Evolutionary conservation across 805 yeast genomes (phyloP), one percentile per base, ranked within the genome.

Genomic region (Candida railenensis): DNA sequence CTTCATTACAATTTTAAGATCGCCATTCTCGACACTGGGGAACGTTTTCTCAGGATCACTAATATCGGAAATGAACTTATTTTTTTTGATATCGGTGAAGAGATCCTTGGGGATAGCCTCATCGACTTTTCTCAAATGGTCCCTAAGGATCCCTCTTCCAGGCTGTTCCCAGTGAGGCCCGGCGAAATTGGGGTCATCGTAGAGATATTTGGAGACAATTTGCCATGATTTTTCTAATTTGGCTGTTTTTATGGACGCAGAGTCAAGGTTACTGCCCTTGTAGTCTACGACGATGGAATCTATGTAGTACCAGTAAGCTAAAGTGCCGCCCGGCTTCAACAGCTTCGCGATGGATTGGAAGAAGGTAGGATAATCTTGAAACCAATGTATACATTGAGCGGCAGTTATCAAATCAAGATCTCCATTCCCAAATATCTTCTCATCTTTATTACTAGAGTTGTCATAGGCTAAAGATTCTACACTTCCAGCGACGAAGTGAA

Each of bases 131-230:
- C 51, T 56, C 50, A 77, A 72, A 47, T 73, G 57, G 4, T 66
- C 51, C 43, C 83, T 67, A 30, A 91, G 62, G 12, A 77, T 66
- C 4, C 58, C 45, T 41, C 96, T 71, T 0, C 97, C 97, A 0
- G 96, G 94, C 53, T 85, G 86, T 55, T 88, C 87, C 97, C 97
- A 91, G 58, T 80, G 80, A 0, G 83, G 82, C 0, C 91, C 91
- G 40, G 85, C 60, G 38, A 58, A 67, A 2, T 62, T 57, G 0
- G 76, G 69, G 41, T 67, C 69, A 22, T 69, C 73, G 51, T 78
- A 78, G 4, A 66, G 69, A 42, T 69, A 63, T 37, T 71, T 63
- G 37, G 62, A 55, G 65, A 75, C 69, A 18, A 64, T 48, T 8
- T 57, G 51, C 22, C 50, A 44, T 1, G 69, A 67, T 34, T 46